These are phyloP conservation scores for Tympanopsis confertula DNA, from an alignment of 2,329 filamentous ascomycete species.

Conservation along the genomic window DNA sequence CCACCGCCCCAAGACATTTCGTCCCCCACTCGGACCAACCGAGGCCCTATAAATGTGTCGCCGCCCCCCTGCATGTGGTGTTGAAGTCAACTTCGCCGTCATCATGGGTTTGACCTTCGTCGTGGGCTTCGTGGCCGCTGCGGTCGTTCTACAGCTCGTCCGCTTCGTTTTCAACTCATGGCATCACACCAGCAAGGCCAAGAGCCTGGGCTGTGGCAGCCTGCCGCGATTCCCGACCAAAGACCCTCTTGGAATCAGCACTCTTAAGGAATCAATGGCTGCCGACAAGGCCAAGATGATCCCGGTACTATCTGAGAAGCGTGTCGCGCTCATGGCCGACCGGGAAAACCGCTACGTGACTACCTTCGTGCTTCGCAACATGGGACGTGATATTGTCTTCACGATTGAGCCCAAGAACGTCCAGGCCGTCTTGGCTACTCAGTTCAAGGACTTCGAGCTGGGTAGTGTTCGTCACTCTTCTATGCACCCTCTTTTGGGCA, in stretches of 20 bases:
- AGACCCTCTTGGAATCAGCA: background rate
- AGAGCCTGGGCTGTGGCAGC: background rate
- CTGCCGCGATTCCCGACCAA: background rate
- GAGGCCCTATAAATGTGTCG: too few species aligned
- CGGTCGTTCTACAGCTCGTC: background rate
- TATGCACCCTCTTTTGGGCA: slow-evolving; percentile 14
- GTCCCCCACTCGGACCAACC: too few species aligned
- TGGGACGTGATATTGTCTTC: background rate
- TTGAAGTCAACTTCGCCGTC: too few species aligned
- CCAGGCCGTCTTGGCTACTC: slow-evolving; percentile 24
- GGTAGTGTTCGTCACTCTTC: slow-evolving; percentile 7
- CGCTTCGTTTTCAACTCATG: background rate
- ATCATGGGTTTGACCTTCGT: too few species aligned
- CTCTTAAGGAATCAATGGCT: background rate
- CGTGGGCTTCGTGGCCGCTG: background rate
- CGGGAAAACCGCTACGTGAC: background rate
- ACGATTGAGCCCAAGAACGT: slow-evolving; percentile 25
- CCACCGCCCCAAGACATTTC: too few species aligned
- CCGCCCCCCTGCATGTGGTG: too few species aligned
- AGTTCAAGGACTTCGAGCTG: slow-evolving; percentile 26
- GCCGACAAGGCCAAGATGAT: background rate
- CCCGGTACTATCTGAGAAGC: background rate
- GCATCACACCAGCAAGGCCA: background rate
- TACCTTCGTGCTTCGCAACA: background rate
- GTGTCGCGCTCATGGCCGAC: background rate